Percentiles rank a stretch among this genome's conserved stretches.
phyloP scores from a whole-genome alignment of 2,329 filamentous ascomycete species.

The Colletotrichum truncatum region DNA sequence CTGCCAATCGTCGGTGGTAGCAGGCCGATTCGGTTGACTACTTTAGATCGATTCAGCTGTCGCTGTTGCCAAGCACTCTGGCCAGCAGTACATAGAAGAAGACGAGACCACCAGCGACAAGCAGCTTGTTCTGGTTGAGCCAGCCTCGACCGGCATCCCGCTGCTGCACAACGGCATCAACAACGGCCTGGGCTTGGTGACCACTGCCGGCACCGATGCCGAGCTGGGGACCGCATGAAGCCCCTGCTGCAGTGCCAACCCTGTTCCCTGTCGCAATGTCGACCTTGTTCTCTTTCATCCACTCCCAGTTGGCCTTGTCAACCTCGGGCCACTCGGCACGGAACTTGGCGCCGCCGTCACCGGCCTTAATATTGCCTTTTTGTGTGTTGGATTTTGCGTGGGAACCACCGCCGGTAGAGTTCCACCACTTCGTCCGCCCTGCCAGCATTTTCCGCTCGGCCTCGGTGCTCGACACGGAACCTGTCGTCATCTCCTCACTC shows the following conservation, averaged over 20 bases:
- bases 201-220: constrained; percentile 70
- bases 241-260: constrained; percentile 53
- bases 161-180: constrained; percentile 80
- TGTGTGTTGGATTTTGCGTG: constrained; percentile 62
- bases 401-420: constrained; percentile 89
- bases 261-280: constrained; percentile 79
- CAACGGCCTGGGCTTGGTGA: constrained; percentile 73
- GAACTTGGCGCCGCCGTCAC: constrained; percentile 93
- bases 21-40: background rate
- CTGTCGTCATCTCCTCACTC: constrained; percentile 97
- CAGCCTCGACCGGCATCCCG: constrained; percentile 85
- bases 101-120: constrained; percentile 74
- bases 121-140: constrained; percentile 81
- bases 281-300: constrained; percentile 86
- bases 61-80: constrained; percentile 72
- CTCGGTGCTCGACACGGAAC: constrained; percentile 80
- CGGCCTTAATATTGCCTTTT: constrained; percentile 87
- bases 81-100: constrained; percentile 87
- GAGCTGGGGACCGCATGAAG: constrained; percentile 61
- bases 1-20: background rate
- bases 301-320: constrained; percentile 89
- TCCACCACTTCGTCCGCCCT: constrained; percentile 90
- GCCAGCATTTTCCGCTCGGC: constrained; percentile 83
- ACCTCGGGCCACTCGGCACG: constrained; percentile 88
- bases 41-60: constrained; percentile 24